phyloP scores from a whole-genome alignment of 176 grass and related monocot genomes.

The barley (Hordeum vulgare) region DNA sequence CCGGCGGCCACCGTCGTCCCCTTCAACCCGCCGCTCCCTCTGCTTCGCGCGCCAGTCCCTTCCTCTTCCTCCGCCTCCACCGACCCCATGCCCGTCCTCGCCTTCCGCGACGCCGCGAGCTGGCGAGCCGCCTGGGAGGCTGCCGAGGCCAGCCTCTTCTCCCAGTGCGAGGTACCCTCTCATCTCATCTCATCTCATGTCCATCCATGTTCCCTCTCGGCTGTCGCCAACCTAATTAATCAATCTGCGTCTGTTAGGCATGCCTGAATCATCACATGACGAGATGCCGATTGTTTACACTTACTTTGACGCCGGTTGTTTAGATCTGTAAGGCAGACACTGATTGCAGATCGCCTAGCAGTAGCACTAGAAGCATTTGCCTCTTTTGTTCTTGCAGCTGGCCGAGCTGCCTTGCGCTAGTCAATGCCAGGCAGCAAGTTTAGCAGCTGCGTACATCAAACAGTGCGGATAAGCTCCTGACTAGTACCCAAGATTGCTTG shows the following conservation, averaged over 20 bases:
- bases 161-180: conserved; percentile 43
- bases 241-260: not conserved
- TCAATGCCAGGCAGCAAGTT: conserved; percentile 26
- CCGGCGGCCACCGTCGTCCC: not conserved
- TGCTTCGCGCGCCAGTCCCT: conserved; percentile 27
- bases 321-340: not conserved
- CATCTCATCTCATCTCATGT: not conserved
- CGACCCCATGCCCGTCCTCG: conserved; percentile 22
- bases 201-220: not conserved
- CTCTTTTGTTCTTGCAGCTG: conserved; percentile 20
- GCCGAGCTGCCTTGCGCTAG: conserved; percentile 32
- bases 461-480: not conserved
- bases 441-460: conserved; percentile 30
- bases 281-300: too few species aligned
- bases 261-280: not conserved
- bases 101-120: conserved; percentile 36
- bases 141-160: conserved; percentile 27
- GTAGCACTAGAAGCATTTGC: not conserved
- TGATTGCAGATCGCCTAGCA: not conserved
- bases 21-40: conserved; percentile 37
- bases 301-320: not conserved
- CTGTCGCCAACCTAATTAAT: not conserved
- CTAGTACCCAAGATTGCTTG: not conserved
- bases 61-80: not conserved
- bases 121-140: conserved; percentile 37